Percentiles rank a stretch among this genome's conserved stretches.
phyloP scores from a whole-genome alignment of 176 grass and related monocot genomes.

The Elymus sibiricus region DNA sequence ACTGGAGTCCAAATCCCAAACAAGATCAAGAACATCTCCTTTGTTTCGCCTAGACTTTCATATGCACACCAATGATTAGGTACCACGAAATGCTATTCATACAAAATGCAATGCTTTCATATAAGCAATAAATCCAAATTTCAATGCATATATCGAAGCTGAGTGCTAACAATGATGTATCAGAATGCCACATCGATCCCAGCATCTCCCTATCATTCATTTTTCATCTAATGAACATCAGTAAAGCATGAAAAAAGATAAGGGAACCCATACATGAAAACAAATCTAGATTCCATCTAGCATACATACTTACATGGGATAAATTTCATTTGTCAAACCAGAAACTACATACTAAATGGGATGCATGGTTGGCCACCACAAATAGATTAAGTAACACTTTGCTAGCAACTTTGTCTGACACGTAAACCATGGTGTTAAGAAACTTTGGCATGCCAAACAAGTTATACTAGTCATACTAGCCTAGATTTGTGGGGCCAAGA shows the following conservation, averaged over 20 bases:
- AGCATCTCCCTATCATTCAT: background rate
- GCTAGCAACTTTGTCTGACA: background rate
- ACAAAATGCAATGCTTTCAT: slow-evolving; percentile 20
- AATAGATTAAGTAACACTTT: background rate
- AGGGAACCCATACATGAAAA: background rate
- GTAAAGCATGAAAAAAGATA: background rate
- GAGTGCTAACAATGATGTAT: background rate
- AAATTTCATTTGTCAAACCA: background rate
- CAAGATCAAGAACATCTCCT: slow-evolving; percentile 42
- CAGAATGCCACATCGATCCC: background rate
- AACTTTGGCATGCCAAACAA: background rate
- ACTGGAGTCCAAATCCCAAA: slow-evolving; percentile 94
- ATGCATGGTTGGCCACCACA: background rate
- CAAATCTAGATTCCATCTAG: background rate
- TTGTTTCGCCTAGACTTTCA: slow-evolving; percentile 59
- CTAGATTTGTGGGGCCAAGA: background rate
- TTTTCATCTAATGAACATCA: background rate
- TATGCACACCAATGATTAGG: slow-evolving; percentile 42
- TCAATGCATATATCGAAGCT: background rate
- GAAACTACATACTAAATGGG: background rate
- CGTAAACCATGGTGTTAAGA: background rate
- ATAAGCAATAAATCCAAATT: background rate
- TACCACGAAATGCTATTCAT: background rate
- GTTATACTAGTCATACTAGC: background rate
- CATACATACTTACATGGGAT: background rate